Evolutionary conservation across 495 filamentous ascomycete genomes (phyloP).

Genomic region (Penicillium robsamsonii): DNA sequence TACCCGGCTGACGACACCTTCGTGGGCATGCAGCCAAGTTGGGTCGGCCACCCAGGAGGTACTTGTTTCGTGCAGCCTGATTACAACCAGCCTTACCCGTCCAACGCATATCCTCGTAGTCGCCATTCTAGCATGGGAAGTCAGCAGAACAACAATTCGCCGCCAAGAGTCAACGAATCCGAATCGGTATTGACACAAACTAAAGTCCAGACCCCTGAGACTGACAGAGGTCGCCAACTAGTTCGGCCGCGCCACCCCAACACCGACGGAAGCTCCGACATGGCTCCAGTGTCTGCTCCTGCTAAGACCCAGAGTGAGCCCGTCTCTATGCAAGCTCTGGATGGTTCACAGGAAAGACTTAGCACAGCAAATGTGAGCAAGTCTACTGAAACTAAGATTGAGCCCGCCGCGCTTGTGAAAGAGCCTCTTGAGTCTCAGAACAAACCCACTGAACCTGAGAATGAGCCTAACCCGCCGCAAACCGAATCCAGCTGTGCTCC

Average conservation of each 20-base stretch:
- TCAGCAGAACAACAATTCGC: background rate
- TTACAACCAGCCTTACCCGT: background rate
- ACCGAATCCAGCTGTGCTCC: background rate
- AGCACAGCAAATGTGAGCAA: background rate
- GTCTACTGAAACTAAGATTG: background rate
- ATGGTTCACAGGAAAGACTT: background rate
- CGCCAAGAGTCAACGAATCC: background rate
- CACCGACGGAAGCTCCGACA: conserved; percentile 3
- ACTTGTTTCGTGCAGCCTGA: background rate
- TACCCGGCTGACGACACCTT: background rate
- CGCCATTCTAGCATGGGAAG: conserved; percentile 2
- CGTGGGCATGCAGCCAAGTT: background rate
- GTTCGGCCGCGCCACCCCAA: background rate
- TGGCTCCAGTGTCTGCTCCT: background rate
- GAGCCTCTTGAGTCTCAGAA: background rate
- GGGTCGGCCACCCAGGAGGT: background rate
- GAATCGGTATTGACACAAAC: background rate
- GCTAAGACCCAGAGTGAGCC: background rate
- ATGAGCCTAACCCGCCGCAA: background rate
- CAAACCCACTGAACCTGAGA: background rate
- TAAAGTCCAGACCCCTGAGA: background rate
- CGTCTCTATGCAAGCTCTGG: background rate
- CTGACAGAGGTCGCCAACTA: conserved; percentile 3
- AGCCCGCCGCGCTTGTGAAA: background rate
- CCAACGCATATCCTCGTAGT: background rate